Percentiles rank a stretch among this genome's conserved stretches.
Conservation (phyloP, 257 asterid species). For the Ophiorrhiza pumila region DNA sequence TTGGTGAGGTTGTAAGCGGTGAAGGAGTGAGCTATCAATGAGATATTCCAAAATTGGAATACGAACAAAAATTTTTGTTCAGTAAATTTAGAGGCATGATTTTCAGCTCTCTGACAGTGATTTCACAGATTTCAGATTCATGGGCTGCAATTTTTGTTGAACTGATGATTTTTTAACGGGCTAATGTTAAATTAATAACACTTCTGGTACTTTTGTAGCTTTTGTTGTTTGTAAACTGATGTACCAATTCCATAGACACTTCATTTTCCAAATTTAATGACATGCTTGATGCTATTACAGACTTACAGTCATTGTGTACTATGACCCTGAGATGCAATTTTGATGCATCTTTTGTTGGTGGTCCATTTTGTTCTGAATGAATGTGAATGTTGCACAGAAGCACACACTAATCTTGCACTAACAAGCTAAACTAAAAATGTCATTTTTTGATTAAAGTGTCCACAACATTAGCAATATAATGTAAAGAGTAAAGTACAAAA, state of each 20-base stretch:
- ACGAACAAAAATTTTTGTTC: background rate
- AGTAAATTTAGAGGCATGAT: background rate
- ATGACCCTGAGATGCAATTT: too few relatives aligned
- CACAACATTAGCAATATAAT: too few relatives aligned
- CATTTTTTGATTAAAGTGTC: too few relatives aligned
- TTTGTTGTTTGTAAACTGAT: background rate
- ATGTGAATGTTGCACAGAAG: background rate
- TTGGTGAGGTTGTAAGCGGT: slow-evolving; percentile 66
- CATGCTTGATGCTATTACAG: background rate
- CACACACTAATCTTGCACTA: background rate
- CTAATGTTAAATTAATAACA: background rate
- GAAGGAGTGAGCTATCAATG: slow-evolving; percentile 59
- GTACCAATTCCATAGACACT: background rate
- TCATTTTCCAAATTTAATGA: background rate
- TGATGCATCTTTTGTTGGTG: too few relatives aligned
- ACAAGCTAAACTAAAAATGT: too few relatives aligned
- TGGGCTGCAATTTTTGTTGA: background rate
- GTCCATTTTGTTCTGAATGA: background rate
- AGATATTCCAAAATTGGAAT: background rate
- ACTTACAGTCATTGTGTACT: too few relatives aligned
- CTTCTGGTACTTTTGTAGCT: background rate
- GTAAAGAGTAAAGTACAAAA: too few relatives aligned
- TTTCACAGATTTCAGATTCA: background rate
- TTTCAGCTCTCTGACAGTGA: background rate
- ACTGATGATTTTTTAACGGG: background rate